Evolutionary conservation across 441 rosid genomes (phyloP).

Genomic region (Manihot esculenta): DNA sequence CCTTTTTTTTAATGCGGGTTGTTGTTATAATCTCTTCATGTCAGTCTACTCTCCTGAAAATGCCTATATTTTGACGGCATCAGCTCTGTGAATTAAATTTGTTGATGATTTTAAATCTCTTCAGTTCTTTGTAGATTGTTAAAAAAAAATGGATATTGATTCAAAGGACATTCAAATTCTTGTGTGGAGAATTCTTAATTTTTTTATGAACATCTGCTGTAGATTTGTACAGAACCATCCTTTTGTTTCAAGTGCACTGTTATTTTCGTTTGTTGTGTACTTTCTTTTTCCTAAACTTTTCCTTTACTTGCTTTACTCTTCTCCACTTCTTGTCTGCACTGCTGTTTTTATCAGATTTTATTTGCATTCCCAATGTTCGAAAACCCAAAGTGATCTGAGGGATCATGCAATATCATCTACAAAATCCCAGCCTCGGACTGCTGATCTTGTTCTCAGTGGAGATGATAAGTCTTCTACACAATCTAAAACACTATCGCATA

Average conservation of each 20-base stretch:
- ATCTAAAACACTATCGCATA: constrained; percentile 46
- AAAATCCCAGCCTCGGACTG: constrained; percentile 14
- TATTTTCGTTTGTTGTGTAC: constrained; percentile 40
- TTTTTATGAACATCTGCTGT: constrained; percentile 33
- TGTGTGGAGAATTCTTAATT: constrained; percentile 36
- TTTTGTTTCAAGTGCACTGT: constrained; percentile 32
- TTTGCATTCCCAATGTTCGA: constrained; percentile 19
- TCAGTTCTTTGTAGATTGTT: constrained; percentile 7
- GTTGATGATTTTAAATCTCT: neutral
- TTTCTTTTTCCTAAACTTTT: constrained; percentile 57
- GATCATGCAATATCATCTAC: constrained; percentile 14
- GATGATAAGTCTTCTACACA: constrained; percentile 24
- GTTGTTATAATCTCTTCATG: neutral
- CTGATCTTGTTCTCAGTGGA: constrained; percentile 12
- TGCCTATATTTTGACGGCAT: constrained; percentile 1
- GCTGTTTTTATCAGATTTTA: constrained; percentile 31
- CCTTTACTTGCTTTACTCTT: constrained; percentile 46
- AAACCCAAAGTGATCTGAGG: constrained; percentile 12
- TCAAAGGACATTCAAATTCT: constrained; percentile 37
- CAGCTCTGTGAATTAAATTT: constrained; percentile 1
- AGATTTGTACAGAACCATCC: constrained; percentile 51
- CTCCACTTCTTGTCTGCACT: constrained; percentile 44
- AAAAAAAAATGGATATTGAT: constrained; percentile 46
- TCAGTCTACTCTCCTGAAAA: neutral
- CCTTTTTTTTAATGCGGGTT: neutral